These are phyloP conservation scores for Candida frijolesensis DNA, from an alignment of 1,139 yeast genomes.

Conservation along the genomic window DNA sequence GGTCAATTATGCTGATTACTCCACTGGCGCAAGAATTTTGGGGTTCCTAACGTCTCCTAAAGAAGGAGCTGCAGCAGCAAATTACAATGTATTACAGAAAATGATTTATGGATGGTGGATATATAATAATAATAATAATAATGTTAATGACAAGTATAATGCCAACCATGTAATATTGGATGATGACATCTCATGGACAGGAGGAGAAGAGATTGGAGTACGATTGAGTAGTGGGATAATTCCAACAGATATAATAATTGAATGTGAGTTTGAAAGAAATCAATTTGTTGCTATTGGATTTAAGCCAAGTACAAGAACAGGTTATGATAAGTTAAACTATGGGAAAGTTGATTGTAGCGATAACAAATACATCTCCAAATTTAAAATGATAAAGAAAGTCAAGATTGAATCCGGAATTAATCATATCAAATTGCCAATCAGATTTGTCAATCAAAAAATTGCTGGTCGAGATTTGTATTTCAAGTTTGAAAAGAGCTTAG, in stretches of 20 bases:
- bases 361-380: constrained; percentile 27
- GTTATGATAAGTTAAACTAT: constrained; percentile 12
- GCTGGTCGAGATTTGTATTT: constrained; percentile 39
- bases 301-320: constrained; percentile 25
- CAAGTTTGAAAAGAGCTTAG: constrained; percentile 22
- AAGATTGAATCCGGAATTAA: constrained; percentile 19
- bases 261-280: constrained; percentile 14
- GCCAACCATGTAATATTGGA: constrained; percentile 45
- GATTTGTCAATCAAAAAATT: constrained; percentile 36
- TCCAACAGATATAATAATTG: constrained; percentile 38
- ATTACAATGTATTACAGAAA: constrained; percentile 24
- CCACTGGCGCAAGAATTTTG: constrained; percentile 40
- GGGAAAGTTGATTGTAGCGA: constrained; percentile 7
- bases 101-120: constrained; percentile 47
- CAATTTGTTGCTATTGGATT: constrained; percentile 27
- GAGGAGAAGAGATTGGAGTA: constrained; percentile 40
- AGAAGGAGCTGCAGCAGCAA: constrained; percentile 10
- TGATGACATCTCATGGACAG: constrained; percentile 38
- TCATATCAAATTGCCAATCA: constrained; percentile 38
- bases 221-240: constrained; percentile 36
- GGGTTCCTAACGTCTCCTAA: constrained; percentile 39
- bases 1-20: constrained; percentile 46
- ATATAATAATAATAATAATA: constrained; percentile 24
- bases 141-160: constrained; percentile 27
- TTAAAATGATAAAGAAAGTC: constrained; percentile 34